Base-by-base conservation (phyloP, 495 filamentous ascomycete genomes). In the Durotheca rogersii region DNA sequence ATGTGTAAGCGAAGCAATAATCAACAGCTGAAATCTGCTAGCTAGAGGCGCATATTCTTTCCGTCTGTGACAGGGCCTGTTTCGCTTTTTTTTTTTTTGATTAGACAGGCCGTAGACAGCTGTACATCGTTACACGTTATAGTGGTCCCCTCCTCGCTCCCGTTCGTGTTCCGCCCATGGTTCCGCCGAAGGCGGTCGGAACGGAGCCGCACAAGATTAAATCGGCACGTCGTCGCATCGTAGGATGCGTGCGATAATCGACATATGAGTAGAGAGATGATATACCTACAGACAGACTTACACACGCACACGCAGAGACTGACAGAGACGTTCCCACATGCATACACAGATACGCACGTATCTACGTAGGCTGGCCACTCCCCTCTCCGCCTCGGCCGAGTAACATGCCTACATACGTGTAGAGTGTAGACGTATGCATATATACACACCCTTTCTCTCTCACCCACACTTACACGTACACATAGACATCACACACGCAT, bases 191-290 rank as follows among this genome's bases (percentile, higher is more conserved):
- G 53, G 23, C 54, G 56, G 56, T 49, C 50, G 40, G 45, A 59
- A 53, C 56, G 56, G 56, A 59, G 56, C 56, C 56, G 56, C 55
- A 58, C 40, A 50, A 59, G 56, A 59, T 59, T 59, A 54, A 27
- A 27, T 27, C 9, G 23, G 23, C 23, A 27, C 23, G 9, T 27
- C 23, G 23, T 27, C 9, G 4, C 23, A 9, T 27, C 23, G 23
- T 27, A 4, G 4, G 4, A 9, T 27, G 9, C 23, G 23, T 27
- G 23, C 23, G 23, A 27, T 27, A 27, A 27, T 27, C 23, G 23
- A 27, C 23, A 27, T 4, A 27, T 9, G 9, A 27, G 9, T 9
- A 27, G 4, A 9, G 23, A 27, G 9, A 27, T 4, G 23, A 27
- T 4, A 27, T 4, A 27, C 23, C 4, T 9, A 27, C 23, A 27